Base-by-base conservation (phyloP, 352 stramenopile species). In the Globisporangium ultimum region DNA sequence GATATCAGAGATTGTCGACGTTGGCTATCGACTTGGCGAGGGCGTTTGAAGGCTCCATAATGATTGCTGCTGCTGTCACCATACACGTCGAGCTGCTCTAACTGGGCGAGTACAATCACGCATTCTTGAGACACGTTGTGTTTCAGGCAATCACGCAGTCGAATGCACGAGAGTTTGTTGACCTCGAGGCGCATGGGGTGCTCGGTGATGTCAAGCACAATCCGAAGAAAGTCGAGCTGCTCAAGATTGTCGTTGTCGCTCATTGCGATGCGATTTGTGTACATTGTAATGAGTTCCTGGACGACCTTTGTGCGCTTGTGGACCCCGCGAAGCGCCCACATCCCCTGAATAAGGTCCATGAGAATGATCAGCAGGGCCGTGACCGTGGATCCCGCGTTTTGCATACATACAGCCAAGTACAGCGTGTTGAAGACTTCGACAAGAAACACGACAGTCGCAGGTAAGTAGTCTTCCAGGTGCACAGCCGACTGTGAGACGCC, bases 371-470 rank as follows among this genome's bases (percentile, higher is more conserved):
- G 55, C 12, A 70, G 52, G 0, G 67, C 68, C 6, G 72, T 73
- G 3, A 48, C 41, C 20, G 65, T 60, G 0, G 64, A 77, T n/a
- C 65, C 51, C 10, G 66, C 42, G 10, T 32, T 67, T 21, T 78
- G 63, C 66, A 83, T 80, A 41, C 68, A 76, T 1, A 58, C 70
- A 3, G 68, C 63, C 14, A 80, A 18, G 52, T 80, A 78, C 13
- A 83, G 52, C 3, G 74, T 49, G 32, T 78, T 71, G 55, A 80
- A 83, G 45, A 80, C 58, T 15, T 80, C 63, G 14, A 71, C 68
- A 0, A 69, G 71, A 36, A 80, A 80, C n/a, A 80, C 67, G 32
- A 76, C 60, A 1, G 67, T 41, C 57, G 74, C 65, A 0, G 68
- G 74, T 2, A 76, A 53, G 46, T 77, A 51, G 41, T 82, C 70